Evolutionary conservation across 768 basidiomycete genomes (phyloP).

Genomic region (Lactarius deliciosus): DNA sequence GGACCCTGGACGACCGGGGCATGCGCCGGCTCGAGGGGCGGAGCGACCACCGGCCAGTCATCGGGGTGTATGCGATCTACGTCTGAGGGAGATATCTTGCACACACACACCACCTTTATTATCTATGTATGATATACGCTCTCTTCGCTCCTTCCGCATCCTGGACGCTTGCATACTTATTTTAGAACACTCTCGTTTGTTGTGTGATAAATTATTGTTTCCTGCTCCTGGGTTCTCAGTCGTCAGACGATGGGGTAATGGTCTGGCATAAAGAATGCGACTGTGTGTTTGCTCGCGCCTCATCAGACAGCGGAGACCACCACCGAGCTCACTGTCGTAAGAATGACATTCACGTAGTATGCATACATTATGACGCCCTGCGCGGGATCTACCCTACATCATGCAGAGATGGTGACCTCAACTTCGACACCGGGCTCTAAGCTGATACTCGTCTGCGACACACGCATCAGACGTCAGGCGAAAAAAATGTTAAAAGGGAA

Average conservation of each 20-base stretch:
- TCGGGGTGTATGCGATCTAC: conserved; percentile 73
- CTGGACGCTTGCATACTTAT: conserved; percentile 13
- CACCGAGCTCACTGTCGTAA: not conserved
- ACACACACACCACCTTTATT: not conserved
- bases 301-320: not conserved
- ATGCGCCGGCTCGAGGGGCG: conserved; percentile 77
- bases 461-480: not conserved
- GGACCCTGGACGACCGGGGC: conserved; percentile 68
- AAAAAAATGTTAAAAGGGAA: not conserved
- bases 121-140: conserved; percentile 9
- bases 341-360: conserved; percentile 5
- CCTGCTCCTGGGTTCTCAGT: not conserved
- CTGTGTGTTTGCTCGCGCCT: not conserved
- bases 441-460: conserved; percentile 87
- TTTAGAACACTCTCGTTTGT: not conserved
- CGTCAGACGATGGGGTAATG: not conserved
- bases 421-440: conserved; percentile 99
- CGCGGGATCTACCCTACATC: conserved; percentile 24
- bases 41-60: conserved; percentile 85
- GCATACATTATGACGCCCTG: conserved; percentile 10
- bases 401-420: conserved; percentile 93
- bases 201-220: not conserved
- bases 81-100: conserved; percentile 33
- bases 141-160: conserved; percentile 9
- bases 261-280: not conserved